Evolutionary conservation across 2,329 filamentous ascomycete genomes (phyloP).

Genomic region (Calonectria honghensis): DNA sequence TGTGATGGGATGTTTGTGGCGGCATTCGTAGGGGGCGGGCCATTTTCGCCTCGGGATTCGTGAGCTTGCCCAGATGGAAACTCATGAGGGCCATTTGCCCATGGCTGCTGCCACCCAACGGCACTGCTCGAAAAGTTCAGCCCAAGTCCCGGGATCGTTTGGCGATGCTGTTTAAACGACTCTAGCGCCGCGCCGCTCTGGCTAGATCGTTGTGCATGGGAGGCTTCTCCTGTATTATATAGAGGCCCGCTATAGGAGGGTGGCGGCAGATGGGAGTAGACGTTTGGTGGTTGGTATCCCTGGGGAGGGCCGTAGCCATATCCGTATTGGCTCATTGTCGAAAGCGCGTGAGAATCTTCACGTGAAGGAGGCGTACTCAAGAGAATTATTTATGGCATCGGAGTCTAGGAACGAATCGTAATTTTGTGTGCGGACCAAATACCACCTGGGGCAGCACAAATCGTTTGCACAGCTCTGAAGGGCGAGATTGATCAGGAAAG

Average conservation of each 20-base stretch:
- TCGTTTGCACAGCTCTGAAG: slow-evolving; percentile 1
- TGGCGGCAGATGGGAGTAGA: slow-evolving; percentile 45
- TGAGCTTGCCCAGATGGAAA: slow-evolving; percentile 19
- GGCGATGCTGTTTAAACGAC: slow-evolving; percentile 54
- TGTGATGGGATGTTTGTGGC: slow-evolving; percentile 9
- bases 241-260: slow-evolving; percentile 40
- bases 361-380: slow-evolving; percentile 23
- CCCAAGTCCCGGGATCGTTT: slow-evolving; percentile 60
- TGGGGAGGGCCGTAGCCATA: slow-evolving; percentile 53
- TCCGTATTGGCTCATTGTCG: slow-evolving; percentile 57
- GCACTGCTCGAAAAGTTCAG: slow-evolving; percentile 52
- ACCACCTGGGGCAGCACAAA: slow-evolving; percentile 4
- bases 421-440: background rate
- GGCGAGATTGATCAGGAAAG: background rate
- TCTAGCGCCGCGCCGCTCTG: slow-evolving; percentile 41
- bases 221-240: slow-evolving; percentile 36
- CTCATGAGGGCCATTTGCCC: slow-evolving; percentile 33
- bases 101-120: slow-evolving; percentile 45
- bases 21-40: background rate
- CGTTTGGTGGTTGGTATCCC: slow-evolving; percentile 50
- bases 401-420: background rate
- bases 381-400: background rate
- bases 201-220: slow-evolving; percentile 28
- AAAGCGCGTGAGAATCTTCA: slow-evolving; percentile 5
- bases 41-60: background rate